These are phyloP conservation scores for Symbiodinium natans DNA, from an alignment of 73 alveolate genomes.

Conservation along the genomic window DNA sequence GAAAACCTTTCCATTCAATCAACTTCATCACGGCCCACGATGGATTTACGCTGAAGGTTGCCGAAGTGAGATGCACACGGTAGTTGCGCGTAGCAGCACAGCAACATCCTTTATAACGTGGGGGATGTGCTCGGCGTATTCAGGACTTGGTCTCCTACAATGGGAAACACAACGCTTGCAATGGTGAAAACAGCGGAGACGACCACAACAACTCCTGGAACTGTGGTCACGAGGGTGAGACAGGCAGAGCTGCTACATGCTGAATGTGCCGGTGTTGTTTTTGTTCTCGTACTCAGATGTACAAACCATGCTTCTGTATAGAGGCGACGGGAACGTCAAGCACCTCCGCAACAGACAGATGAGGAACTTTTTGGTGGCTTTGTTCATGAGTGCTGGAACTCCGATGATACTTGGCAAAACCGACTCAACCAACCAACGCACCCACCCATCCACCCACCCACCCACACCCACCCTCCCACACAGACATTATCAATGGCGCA, in stretches of 20 bases:
- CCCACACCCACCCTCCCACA: too few relatives aligned
- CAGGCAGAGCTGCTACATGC: conserved; percentile 13
- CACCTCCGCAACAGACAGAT: conserved; percentile 85
- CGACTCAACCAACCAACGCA: not conserved
- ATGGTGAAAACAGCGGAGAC: conserved; percentile 88
- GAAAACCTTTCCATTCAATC: conserved; percentile 79
- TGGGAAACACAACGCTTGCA: conserved; percentile 91
- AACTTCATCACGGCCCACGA: conserved; percentile 93
- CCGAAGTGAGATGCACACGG: not conserved
- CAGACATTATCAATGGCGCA: not conserved
- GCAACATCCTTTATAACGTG: not conserved
- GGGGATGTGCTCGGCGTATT: not conserved
- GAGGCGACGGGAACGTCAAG: conserved; percentile 77
- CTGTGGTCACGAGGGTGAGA: conserved; percentile 89
- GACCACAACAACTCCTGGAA: conserved; percentile 94
- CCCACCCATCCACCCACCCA: not conserved
- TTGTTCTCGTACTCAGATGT: too few relatives aligned
- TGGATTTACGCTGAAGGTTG: conserved; percentile 74
- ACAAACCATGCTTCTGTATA: not conserved
- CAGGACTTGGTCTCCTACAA: conserved; percentile 93
- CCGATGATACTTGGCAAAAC: conserved; percentile 17
- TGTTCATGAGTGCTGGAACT: conserved; percentile 90
- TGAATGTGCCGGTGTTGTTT: too few relatives aligned
- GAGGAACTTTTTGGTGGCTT: conserved; percentile 79
- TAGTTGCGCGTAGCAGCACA: too few relatives aligned